phyloP scores from a whole-genome alignment of 2,329 filamentous ascomycete genomes.

The Paraconiothyrium sp. region DNA sequence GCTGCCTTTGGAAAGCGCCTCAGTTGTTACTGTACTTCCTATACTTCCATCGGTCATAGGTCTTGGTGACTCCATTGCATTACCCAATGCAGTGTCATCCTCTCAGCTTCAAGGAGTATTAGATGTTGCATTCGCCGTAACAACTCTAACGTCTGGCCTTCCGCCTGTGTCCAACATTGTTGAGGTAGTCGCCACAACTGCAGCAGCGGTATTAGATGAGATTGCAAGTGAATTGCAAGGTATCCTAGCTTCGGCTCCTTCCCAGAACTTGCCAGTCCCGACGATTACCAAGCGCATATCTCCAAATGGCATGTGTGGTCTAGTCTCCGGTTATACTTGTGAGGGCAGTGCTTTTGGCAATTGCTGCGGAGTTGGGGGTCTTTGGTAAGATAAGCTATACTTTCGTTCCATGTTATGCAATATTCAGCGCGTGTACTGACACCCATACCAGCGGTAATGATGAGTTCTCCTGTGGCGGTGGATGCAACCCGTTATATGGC shows the following conservation, averaged over 20 bases:
- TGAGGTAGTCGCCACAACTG: not conserved
- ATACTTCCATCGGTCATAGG: too few relatives aligned
- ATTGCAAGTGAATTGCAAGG: not conserved
- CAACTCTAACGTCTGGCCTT: not conserved
- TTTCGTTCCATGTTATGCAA: not conserved
- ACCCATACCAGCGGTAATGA: not conserved
- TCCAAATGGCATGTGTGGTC: constrained; percentile 14
- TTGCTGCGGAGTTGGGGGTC: constrained; percentile 13
- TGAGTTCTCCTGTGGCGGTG: constrained; percentile 1
- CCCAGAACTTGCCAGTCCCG: not conserved
- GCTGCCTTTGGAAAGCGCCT: not conserved
- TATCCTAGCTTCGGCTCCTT: not conserved
- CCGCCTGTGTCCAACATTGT: not conserved
- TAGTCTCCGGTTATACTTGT: constrained; percentile 12
- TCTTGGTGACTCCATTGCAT: not conserved
- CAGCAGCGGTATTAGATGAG: too few relatives aligned
- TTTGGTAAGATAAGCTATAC: constrained; percentile 4
- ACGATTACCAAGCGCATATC: constrained; percentile 1
- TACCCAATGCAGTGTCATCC: not conserved
- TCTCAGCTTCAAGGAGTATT: not conserved
- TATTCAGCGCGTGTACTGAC: not conserved
- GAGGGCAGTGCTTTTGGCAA: constrained; percentile 12
- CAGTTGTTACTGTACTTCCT: not conserved
- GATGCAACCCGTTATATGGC: constrained; percentile 5
- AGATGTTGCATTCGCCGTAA: not conserved